Evolutionary conservation across 2,329 filamentous ascomycete genomes (phyloP), one percentile per base, ranked within the genome.

Genomic region (Lachnellula suecica): DNA sequence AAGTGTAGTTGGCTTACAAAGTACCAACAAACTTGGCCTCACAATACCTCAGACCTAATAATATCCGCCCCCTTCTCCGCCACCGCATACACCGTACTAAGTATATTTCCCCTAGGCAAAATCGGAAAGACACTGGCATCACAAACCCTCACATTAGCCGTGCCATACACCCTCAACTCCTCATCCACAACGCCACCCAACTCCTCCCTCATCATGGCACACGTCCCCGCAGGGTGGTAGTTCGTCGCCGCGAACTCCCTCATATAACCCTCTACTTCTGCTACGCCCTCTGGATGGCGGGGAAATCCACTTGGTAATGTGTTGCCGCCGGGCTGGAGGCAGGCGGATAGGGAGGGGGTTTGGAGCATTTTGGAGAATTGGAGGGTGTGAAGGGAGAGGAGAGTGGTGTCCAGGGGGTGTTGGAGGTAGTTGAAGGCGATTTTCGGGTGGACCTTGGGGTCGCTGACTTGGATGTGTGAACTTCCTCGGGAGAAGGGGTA

Each of bases 391-490:
- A 70, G 67, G 1, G 71, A 69, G 0, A 72, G 59, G 3, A 76
- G 56, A 41, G 74, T 68, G 4, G 70, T 45, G 44, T 76, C 74
- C 1, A 72, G 59, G 0, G 74, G 71, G 49, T 77, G 70, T 3
- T 67, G 63, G 19, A 76, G 64, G 37, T 73, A 74, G 10, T 66
- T 66, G 1, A 70, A 68, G 55, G 77, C 71, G 52, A 77, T 73
- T 2, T 56, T 40, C 0, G 74, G 73, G 19, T 67, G 59, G 2
- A 53, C 61, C 0, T 57, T 57, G 0, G 69, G 66, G 45, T 74
- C 65, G 0, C 70, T 73, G 1, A 54, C 58, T n/a, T n/a, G n/a
- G 35, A 76, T 68, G 49, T 76, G 74, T 0, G 72, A 61, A 15
- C 56, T 69, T 3, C 73, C 74, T 17, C 73, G 70, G 0, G 72